These are phyloP conservation scores for Pleurotus citrinopileatus DNA, from an alignment of 768 basidiomycete species.

Conservation along the genomic window DNA sequence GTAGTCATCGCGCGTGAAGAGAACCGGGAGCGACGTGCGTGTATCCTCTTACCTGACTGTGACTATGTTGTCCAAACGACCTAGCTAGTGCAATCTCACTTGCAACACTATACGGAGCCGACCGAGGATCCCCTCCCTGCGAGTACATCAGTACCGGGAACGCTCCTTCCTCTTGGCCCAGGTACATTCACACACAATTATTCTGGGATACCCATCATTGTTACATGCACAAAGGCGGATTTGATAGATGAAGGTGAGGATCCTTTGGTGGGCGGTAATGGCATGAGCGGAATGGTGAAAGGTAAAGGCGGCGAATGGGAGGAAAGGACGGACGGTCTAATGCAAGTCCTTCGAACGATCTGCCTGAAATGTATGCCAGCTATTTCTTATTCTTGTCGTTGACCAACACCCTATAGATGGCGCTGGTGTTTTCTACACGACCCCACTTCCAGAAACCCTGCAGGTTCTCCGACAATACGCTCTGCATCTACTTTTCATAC, in stretches of 20 bases:
- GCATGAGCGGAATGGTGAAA: constrained; percentile 90
- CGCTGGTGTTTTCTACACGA: constrained; percentile 89
- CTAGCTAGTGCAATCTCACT: constrained; percentile 72
- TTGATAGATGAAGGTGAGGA: constrained; percentile 83
- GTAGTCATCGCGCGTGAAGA: constrained; percentile 77
- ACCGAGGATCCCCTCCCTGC: constrained; percentile 62
- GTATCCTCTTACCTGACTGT: constrained; percentile 1
- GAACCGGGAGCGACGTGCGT: constrained; percentile 77
- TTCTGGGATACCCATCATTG: constrained; percentile 82
- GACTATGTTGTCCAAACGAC: neutral
- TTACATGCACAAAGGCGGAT: constrained; percentile 92
- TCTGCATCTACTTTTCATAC: constrained; percentile 76
- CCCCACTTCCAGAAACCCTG: constrained; percentile 73
- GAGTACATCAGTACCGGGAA: constrained; percentile 57
- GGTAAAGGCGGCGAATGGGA: constrained; percentile 94
- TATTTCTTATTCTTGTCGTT: neutral
- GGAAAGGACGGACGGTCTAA: constrained; percentile 90
- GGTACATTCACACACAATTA: constrained; percentile 87
- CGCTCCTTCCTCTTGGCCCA: constrained; percentile 77
- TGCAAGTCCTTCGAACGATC: constrained; percentile 92
- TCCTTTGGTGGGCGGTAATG: constrained; percentile 69
- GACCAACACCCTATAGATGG: constrained; percentile 59
- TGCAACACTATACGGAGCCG: constrained; percentile 90
- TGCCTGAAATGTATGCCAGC: constrained; percentile 81
- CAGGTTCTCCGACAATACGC: constrained; percentile 79